phyloP scores from a whole-genome alignment of 2,329 filamentous ascomycete genomes.

The Curvularia spicifera region DNA sequence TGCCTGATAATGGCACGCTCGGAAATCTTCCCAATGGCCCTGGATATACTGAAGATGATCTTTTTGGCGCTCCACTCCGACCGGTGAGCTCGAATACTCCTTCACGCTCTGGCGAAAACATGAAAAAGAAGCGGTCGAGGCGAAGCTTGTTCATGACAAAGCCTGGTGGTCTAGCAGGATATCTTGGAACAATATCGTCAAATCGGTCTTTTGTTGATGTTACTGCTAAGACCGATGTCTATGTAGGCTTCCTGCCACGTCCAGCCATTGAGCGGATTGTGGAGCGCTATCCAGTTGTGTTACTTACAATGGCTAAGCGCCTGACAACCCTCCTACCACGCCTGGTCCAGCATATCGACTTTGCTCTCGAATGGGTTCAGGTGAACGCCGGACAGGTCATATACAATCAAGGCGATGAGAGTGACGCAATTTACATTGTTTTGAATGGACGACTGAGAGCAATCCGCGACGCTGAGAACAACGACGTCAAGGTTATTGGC shows the following conservation, averaged over 20 bases:
- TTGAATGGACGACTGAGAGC: constrained; percentile 89
- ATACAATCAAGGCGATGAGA: constrained; percentile 92
- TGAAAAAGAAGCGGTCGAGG: constrained; percentile 61
- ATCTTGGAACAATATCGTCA: constrained; percentile 91
- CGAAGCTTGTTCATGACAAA: constrained; percentile 89
- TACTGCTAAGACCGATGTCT: constrained; percentile 96
- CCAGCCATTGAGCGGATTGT: constrained; percentile 88
- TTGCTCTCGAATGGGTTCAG: constrained; percentile 97
- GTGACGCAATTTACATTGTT: constrained; percentile 97
- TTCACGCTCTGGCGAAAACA: constrained; percentile 34
- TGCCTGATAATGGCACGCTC: constrained; percentile 52
- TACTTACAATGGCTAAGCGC: constrained; percentile 95
- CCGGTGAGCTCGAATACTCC: constrained; percentile 36
- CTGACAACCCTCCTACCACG: constrained; percentile 87
- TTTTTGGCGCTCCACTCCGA: constrained; percentile 40
- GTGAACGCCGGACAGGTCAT: constrained; percentile 94
- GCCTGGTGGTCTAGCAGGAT: constrained; percentile 90
- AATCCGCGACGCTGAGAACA: constrained; percentile 80
- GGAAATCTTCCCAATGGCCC: constrained; percentile 49
- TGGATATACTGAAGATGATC: constrained; percentile 46
- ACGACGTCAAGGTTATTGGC: constrained; percentile 82
- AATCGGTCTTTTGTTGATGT: constrained; percentile 97
- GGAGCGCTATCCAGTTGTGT: constrained; percentile 87
- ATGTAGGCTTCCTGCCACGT: constrained; percentile 91
- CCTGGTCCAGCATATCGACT: constrained; percentile 94